Conservation (phyloP, 1,284 basidiomycete species). For the Rhodofomes roseus region DNA sequence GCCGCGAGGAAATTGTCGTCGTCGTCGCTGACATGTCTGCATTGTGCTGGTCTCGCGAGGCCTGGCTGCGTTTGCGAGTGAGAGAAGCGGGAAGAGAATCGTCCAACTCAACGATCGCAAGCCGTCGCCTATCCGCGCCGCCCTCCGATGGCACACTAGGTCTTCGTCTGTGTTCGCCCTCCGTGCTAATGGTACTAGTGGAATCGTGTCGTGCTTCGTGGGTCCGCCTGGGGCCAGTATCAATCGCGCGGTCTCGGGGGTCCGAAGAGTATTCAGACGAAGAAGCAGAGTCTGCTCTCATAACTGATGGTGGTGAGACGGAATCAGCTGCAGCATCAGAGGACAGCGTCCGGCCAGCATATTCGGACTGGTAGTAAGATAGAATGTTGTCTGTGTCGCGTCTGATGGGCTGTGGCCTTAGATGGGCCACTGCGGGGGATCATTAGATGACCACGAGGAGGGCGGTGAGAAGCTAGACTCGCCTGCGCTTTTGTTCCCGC, state of each 20-base stretch:
- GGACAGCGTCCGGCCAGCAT: conserved; percentile 23
- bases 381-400: conserved; percentile 31
- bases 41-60: conserved; percentile 6
- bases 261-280: conserved; percentile 49
- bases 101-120: conserved; percentile 63
- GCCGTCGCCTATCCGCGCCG: conserved; percentile 57
- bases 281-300: conserved; percentile 16
- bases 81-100: conserved; percentile 18
- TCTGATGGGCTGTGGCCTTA: conserved; percentile 23
- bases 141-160: conserved; percentile 54
- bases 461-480: not conserved
- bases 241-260: conserved; percentile 6
- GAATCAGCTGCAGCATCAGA: conserved; percentile 13
- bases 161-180: conserved; percentile 28
- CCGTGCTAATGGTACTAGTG: not conserved
- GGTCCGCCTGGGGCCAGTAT: not conserved
- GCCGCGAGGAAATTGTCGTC: conserved; percentile 36
- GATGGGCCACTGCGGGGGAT: conserved; percentile 10
- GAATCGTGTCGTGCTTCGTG: conserved; percentile 20
- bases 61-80: conserved; percentile 21
- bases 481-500: not conserved
- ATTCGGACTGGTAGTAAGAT: conserved; percentile 32
- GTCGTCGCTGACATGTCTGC: conserved; percentile 15
- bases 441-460: not conserved
- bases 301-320: conserved; percentile 6